phyloP scores from a whole-genome alignment of 306 rosid species.

The Mimosa bimucronata region DNA sequence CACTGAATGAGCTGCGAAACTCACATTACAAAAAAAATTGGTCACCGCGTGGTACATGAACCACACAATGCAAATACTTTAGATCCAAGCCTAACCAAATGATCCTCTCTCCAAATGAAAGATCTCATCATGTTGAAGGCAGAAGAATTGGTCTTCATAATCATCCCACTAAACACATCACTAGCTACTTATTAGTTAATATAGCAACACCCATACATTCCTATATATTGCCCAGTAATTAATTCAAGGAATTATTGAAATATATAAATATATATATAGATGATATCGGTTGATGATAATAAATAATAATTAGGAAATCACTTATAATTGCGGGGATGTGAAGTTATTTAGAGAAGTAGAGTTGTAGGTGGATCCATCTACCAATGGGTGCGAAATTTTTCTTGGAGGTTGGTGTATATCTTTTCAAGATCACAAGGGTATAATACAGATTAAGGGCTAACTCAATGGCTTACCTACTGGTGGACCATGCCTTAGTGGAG shows the following conservation, averaged over 20 bases:
- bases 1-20: not conserved
- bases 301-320: not conserved
- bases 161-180: not conserved
- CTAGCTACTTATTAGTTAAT: not conserved
- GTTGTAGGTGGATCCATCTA: not conserved
- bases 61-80: constrained; percentile 30
- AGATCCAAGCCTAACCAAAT: constrained; percentile 36
- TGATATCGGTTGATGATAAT: not conserved
- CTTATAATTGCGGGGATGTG: constrained; percentile 9
- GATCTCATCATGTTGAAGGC: constrained; percentile 23
- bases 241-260: not conserved
- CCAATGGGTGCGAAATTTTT: not conserved
- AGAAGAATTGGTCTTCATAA: not conserved
- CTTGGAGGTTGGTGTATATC: constrained; percentile 2
- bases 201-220: not conserved
- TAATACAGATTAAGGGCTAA: constrained; percentile 29
- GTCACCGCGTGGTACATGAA: constrained; percentile 47
- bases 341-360: constrained; percentile 14
- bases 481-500: constrained; percentile 37
- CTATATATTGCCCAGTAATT: not conserved
- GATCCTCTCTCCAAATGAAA: constrained; percentile 36
- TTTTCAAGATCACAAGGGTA: constrained; percentile 1
- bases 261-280: not conserved
- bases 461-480: constrained; percentile 32
- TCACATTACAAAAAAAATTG: constrained; percentile 33